These are phyloP conservation scores for Isoetes taiwanensis DNA, from an alignment of 75 land plant genomes.

Conservation along the genomic window DNA sequence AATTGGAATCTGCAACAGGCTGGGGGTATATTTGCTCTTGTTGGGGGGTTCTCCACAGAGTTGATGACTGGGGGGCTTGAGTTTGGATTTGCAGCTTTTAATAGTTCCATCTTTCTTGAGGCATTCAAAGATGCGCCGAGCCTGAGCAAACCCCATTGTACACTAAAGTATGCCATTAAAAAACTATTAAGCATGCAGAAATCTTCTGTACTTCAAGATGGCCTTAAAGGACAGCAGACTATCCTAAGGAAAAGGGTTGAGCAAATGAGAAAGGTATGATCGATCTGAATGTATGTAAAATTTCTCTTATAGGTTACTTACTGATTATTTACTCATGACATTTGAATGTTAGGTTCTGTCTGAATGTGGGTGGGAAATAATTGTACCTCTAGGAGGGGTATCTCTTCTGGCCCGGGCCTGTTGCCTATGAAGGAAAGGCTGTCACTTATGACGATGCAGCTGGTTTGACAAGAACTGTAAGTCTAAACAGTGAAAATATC, in stretches of 20 bases:
- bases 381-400: slow-evolving; percentile 49
- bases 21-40: slow-evolving; percentile 32
- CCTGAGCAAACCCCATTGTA: slow-evolving; percentile 69
- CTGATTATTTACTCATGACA: no score
- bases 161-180: slow-evolving; percentile 67
- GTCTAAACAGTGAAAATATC: slow-evolving; percentile 44
- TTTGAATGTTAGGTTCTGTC: slow-evolving; percentile 63
- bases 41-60: slow-evolving; percentile 62
- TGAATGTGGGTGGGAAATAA: slow-evolving; percentile 78
- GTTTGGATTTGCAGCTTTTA: slow-evolving; percentile 57
- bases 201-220: slow-evolving; percentile 19
- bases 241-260: slow-evolving; percentile 32
- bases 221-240: slow-evolving; percentile 33
- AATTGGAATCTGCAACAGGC: slow-evolving; percentile 52
- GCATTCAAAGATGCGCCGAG: slow-evolving; percentile 46
- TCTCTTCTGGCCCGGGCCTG: slow-evolving; percentile 82
- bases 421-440: slow-evolving; percentile 47
- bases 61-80: slow-evolving; percentile 71
- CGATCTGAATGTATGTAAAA: neutral
- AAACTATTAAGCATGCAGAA: slow-evolving; percentile 52
- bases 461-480: slow-evolving; percentile 8
- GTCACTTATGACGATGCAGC: no score
- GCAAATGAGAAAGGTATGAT: slow-evolving; percentile 41
- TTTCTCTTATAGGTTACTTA: no score
- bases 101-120: slow-evolving; percentile 33